Conservation (phyloP, 1,284 basidiomycete genomes). For the Pyrrhoderma noxium region DNA sequence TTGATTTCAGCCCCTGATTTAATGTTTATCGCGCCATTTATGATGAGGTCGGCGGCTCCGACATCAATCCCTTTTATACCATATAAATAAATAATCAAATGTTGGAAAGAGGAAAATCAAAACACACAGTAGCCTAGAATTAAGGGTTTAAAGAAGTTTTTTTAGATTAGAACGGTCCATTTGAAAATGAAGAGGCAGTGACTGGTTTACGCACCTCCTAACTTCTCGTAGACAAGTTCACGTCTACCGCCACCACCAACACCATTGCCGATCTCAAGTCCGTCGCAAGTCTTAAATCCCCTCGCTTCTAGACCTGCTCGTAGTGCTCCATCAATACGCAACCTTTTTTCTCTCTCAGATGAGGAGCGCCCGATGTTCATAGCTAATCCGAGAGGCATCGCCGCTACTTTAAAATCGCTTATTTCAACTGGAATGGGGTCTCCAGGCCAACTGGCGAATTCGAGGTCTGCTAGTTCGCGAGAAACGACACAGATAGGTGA, state of each 20-base stretch:
- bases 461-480: slow-evolving; percentile 25
- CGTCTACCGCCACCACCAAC: slow-evolving; percentile 26
- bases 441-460: slow-evolving; percentile 29
- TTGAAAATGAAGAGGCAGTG: neutral
- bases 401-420: slow-evolving; percentile 38
- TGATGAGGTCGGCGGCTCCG: slow-evolving; percentile 31
- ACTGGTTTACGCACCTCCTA: slow-evolving; percentile 25
- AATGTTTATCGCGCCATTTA: slow-evolving; percentile 22
- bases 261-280: slow-evolving; percentile 25
- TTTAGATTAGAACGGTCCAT: too few relatives aligned
- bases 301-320: slow-evolving; percentile 30
- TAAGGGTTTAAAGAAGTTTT: too few relatives aligned
- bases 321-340: slow-evolving; percentile 28
- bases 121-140: slow-evolving; percentile 10
- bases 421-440: slow-evolving; percentile 31
- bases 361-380: slow-evolving; percentile 29
- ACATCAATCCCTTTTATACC: slow-evolving; percentile 31
- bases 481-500: slow-evolving; percentile 30
- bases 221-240: slow-evolving; percentile 25
- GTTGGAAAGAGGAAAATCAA: neutral
- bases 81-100: neutral
- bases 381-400: slow-evolving; percentile 34
- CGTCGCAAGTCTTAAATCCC: slow-evolving; percentile 33
- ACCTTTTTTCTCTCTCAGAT: slow-evolving; percentile 23
- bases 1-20: slow-evolving; percentile 24